Evolutionary conservation across 2,329 filamentous ascomycete species (phyloP).

Genomic region (Colletotrichum sublineola): DNA sequence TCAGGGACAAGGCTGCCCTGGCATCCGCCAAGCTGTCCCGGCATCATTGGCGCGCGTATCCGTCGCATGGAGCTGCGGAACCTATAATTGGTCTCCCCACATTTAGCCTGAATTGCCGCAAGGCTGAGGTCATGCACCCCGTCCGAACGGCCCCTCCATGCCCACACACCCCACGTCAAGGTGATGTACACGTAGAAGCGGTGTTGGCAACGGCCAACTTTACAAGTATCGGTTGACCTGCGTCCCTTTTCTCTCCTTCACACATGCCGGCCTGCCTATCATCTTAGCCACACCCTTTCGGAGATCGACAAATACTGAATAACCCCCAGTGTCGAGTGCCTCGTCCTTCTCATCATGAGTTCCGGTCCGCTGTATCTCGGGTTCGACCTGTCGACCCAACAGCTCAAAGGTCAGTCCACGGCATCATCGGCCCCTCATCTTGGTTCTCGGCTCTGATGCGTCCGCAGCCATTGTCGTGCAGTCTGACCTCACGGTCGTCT

Average conservation of each 20-base stretch:
- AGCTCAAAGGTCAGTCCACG: slow-evolving; percentile 80
- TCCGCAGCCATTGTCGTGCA: slow-evolving; percentile 82
- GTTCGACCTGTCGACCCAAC: slow-evolving; percentile 96
- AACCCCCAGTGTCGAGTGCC: slow-evolving; percentile 6
- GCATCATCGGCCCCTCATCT: neutral
- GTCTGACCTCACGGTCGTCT: slow-evolving; percentile 82
- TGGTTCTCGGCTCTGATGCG: slow-evolving; percentile 16
- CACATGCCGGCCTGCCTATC: neutral
- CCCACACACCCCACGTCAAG: slow-evolving; percentile 40
- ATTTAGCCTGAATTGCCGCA: slow-evolving; percentile 40
- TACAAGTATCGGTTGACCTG: slow-evolving; percentile 14
- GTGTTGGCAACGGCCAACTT: slow-evolving; percentile 28
- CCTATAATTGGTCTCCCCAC: slow-evolving; percentile 27
- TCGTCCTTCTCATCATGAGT: slow-evolving; percentile 28
- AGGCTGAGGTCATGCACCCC: slow-evolving; percentile 40
- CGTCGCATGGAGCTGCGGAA: slow-evolving; percentile 5
- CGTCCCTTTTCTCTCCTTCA: slow-evolving; percentile 1
- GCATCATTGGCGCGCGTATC: slow-evolving; percentile 39
- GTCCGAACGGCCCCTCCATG: slow-evolving; percentile 35
- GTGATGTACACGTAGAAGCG: slow-evolving; percentile 32
- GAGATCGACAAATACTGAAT: slow-evolving; percentile 21
- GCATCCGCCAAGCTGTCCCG: slow-evolving; percentile 30
- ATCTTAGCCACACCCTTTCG: neutral
- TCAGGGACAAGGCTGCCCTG: slow-evolving; percentile 34
- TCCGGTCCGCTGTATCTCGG: slow-evolving; percentile 82